A percentile compares a stretch with the other conserved stretches of the same genome.
Evolutionary conservation across 352 stramenopile genomes (phyloP).

Genomic region (Plasmopara muralis): DNA sequence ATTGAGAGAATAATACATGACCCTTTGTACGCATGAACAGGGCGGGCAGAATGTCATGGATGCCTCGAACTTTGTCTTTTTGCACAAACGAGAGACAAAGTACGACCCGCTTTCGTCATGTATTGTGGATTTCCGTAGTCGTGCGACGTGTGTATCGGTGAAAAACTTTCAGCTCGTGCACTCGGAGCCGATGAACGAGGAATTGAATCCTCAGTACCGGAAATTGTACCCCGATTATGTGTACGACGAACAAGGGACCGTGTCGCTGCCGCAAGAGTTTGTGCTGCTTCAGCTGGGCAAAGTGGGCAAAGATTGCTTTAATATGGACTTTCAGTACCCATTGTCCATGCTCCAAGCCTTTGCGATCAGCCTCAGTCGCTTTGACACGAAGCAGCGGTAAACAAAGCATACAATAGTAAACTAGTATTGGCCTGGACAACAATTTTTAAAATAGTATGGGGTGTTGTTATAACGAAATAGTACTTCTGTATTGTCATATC

Average conservation of each 20-base stretch:
- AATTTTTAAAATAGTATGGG: too few relatives aligned
- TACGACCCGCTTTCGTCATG: slow-evolving; percentile 89
- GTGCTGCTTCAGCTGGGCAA: slow-evolving; percentile 82
- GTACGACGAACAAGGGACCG: slow-evolving; percentile 80
- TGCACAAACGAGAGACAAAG: slow-evolving; percentile 84
- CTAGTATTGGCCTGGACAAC: not conserved
- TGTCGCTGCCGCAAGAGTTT: slow-evolving; percentile 73
- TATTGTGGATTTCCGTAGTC: slow-evolving; percentile 89
- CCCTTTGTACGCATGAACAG: slow-evolving; percentile 17
- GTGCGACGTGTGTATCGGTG: slow-evolving; percentile 85
- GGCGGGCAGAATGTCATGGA: slow-evolving; percentile 79
- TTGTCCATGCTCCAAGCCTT: slow-evolving; percentile 90
- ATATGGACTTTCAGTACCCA: slow-evolving; percentile 92
- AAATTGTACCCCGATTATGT: slow-evolving; percentile 66
- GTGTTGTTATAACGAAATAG: not conserved
- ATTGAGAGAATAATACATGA: not conserved
- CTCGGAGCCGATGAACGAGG: slow-evolving; percentile 63
- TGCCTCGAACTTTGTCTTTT: slow-evolving; percentile 66
- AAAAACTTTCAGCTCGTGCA: slow-evolving; percentile 92
- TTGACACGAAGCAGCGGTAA: slow-evolving; percentile 86
- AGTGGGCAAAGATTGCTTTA: slow-evolving; percentile 91
- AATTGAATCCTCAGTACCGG: slow-evolving; percentile 63
- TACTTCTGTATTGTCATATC: not conserved
- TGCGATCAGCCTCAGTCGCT: slow-evolving; percentile 87
- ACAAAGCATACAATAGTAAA: not conserved